These are phyloP conservation scores for Yarrowia deformans DNA, from an alignment of 805 yeast genomes.

Conservation along the genomic window DNA sequence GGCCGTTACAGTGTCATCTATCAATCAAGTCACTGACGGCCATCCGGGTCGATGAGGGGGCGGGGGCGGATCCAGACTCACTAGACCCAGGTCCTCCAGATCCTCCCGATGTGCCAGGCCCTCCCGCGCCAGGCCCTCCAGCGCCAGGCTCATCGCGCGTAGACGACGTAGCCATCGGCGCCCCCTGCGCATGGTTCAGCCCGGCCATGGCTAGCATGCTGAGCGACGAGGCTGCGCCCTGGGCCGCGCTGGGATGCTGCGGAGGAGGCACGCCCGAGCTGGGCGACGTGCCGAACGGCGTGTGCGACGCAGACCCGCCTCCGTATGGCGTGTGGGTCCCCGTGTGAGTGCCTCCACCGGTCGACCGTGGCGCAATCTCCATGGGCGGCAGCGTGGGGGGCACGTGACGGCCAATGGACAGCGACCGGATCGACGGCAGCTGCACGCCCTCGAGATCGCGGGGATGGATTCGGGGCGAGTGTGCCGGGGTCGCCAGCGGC, in stretches of 20 bases:
- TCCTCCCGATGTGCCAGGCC: no score
- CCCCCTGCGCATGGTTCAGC: slow-evolving; percentile 7
- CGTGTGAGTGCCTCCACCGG: slow-evolving; percentile 36
- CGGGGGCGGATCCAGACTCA: not conserved
- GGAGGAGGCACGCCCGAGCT: slow-evolving; percentile 21
- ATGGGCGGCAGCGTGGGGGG: slow-evolving; percentile 46
- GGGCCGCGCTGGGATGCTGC: slow-evolving; percentile 3
- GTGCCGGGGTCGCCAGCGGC: slow-evolving; percentile 57
- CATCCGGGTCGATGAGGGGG: slow-evolving; percentile 22
- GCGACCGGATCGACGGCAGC: slow-evolving; percentile 52
- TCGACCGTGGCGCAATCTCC: slow-evolving; percentile 41
- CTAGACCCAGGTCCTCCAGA: not conserved
- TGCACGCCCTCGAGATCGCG: slow-evolving; percentile 50
- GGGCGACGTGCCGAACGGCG: slow-evolving; percentile 38
- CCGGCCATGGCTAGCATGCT: slow-evolving; percentile 38
- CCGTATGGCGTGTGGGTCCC: slow-evolving; percentile 37
- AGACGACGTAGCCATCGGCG: slow-evolving; percentile 1
- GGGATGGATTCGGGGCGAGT: slow-evolving; percentile 55
- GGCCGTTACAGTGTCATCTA: slow-evolving; percentile 25
- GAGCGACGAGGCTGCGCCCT: slow-evolving; percentile 17
- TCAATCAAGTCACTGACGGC: slow-evolving; percentile 37
- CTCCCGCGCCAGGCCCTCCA: not conserved
- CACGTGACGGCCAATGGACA: slow-evolving; percentile 44
- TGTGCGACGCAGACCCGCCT: slow-evolving; percentile 27
- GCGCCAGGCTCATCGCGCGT: slow-evolving; percentile 22